These are phyloP conservation scores for Penicillium fuscoglaucum DNA, from an alignment of 2,329 filamentous ascomycete species.

Conservation along the genomic window DNA sequence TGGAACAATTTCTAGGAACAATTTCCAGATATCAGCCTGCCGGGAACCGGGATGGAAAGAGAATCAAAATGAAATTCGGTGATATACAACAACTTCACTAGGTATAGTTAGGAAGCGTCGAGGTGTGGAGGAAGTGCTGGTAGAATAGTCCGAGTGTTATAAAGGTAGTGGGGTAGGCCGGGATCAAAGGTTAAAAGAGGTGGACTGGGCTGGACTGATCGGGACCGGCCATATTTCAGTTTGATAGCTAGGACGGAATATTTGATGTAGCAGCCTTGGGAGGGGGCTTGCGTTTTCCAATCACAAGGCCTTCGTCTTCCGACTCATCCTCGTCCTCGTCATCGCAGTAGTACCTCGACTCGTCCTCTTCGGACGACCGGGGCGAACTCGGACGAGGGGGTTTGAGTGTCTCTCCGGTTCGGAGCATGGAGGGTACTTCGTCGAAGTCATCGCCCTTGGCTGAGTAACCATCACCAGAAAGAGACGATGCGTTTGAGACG, in stretches of 20 bases:
- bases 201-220: constrained; percentile 1
- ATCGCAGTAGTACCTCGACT: constrained; percentile 43
- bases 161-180: background rate
- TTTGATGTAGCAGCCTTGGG: constrained; percentile 23
- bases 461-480: constrained; percentile 42
- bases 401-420: constrained; percentile 46
- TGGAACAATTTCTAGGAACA: constrained; percentile 23
- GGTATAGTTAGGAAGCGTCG: constrained; percentile 13
- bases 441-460: constrained; percentile 31
- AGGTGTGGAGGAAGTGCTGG: constrained; percentile 6
- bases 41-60: constrained; percentile 6
- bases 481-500: constrained; percentile 47
- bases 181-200: background rate
- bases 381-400: constrained; percentile 24
- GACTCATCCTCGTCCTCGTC: constrained; percentile 46
- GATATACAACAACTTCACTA: constrained; percentile 23
- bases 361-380: constrained; percentile 38
- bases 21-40: constrained; percentile 16
- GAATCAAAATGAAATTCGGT: constrained; percentile 6
- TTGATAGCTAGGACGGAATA: constrained; percentile 10
- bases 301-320: constrained; percentile 45
- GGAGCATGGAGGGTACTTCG: constrained; percentile 41
- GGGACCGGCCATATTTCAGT: constrained; percentile 9
- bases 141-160: background rate
- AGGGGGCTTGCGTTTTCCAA: constrained; percentile 38